Evolutionary conservation across 1,284 basidiomycete genomes (phyloP), one percentile per base, ranked within the genome.

Genomic region (Inonotus obliquus): DNA sequence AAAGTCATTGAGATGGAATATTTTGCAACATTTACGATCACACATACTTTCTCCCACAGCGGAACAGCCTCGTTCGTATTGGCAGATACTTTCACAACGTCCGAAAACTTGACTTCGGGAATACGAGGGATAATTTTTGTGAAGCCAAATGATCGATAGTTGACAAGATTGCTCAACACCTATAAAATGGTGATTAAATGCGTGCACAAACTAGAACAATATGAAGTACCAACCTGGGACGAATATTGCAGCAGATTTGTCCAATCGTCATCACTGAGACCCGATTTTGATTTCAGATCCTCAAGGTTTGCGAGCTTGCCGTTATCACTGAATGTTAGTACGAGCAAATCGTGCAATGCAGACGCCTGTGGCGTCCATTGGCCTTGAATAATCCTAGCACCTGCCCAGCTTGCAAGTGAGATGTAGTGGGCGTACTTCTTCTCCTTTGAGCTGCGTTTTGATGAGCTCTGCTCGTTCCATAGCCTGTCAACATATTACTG

Each of bases 51-150:
- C 14, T 81, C 74, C 85, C 89, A 93, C 2, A 92, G 73, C 0
- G 78, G 69, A 21, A 78, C 60, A 1, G 87, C 85, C 57, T 82
- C 76, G 0, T 77, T 67, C 4, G 81, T 77, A 64, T 87, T 87
- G 5, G 76, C 74, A 29, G 87, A 90, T 9, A 78, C 77, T n/a
- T 75, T 72, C 14, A 92, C 77, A 27, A 89, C 82, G 10, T 77
- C 77, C 48, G 78, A 81, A 69, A 94, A 92, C 66, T 82, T 84
- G 17, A 75, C 78, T 39, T 79, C 69, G 3, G 83, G 68, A 41
- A 89, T 69, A 38, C 92, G 86, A 32, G 92, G 92, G 59, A 91
- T 72, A 66, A 94, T 87, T 74, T 94, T 94, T 51, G 89, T 90
- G 69, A 89, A 90, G 0, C 92, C 92, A 66, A 94, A 94, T 2